Evolutionary conservation across 2,329 filamentous ascomycete species (phyloP).

Genomic region (Stagonosporopsis cucurbitacearum): DNA sequence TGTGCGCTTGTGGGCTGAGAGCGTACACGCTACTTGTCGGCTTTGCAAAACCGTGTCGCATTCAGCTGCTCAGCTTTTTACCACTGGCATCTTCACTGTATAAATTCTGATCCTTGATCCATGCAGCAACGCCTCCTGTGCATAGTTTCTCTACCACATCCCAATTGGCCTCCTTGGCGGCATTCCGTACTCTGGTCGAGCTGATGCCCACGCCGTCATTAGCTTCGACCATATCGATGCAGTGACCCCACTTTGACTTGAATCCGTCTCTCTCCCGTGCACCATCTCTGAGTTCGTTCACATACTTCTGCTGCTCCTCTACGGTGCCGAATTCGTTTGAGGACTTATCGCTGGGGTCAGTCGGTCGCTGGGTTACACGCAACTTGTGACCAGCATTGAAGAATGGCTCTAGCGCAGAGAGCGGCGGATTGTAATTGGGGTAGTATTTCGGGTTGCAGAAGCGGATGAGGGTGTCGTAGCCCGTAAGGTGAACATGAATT

Average conservation of each 20-base stretch:
- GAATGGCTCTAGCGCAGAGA: conserved; percentile 66
- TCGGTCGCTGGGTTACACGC: conserved; percentile 67
- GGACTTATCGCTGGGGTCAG: conserved; percentile 42
- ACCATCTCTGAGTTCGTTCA: conserved; percentile 57
- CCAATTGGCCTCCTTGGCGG: conserved; percentile 58
- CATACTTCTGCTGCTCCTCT: conserved; percentile 61
- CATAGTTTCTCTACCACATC: conserved; percentile 61
- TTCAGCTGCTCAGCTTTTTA: conserved; percentile 47
- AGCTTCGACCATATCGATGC: conserved; percentile 66
- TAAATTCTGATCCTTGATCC: conserved; percentile 63
- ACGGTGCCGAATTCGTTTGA: conserved; percentile 65
- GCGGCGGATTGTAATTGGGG: conserved; percentile 53
- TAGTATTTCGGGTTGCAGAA: conserved; percentile 79
- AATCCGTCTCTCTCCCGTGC: conserved; percentile 62
- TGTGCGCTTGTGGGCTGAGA: background rate
- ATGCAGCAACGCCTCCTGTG: conserved; percentile 61
- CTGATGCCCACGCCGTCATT: conserved; percentile 58
- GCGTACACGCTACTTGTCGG: background rate
- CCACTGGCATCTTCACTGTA: conserved; percentile 57
- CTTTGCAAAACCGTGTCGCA: background rate
- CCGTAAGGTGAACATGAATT: conserved; percentile 71
- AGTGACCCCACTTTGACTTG: conserved; percentile 62
- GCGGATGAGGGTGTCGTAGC: conserved; percentile 77
- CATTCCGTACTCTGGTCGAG: conserved; percentile 68
- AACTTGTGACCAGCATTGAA: conserved; percentile 65